phyloP scores from a whole-genome alignment of 2,329 filamentous ascomycete genomes.

The Colletotrichum abscissum region DNA sequence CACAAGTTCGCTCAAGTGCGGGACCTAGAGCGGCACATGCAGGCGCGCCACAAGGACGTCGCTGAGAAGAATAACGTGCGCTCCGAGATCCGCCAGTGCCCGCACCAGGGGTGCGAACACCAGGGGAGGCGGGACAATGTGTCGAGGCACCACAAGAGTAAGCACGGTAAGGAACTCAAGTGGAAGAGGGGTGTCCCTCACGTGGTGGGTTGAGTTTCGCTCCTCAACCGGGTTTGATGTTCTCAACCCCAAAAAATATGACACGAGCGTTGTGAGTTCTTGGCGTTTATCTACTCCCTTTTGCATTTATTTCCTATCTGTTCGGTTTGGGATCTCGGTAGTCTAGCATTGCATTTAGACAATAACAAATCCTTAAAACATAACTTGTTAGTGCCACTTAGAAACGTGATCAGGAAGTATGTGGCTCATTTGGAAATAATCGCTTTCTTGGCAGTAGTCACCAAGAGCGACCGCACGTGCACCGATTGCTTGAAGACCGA shows the following conservation, averaged over 20 bases:
- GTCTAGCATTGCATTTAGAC: constrained; percentile 24
- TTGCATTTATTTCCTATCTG: constrained; percentile 3
- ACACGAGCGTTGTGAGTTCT: constrained; percentile 24
- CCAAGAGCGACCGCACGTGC: background rate
- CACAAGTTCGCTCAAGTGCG: constrained; percentile 38
- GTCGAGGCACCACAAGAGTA: constrained; percentile 37
- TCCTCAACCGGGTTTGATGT: too few species aligned
- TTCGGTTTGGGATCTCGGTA: constrained; percentile 26
- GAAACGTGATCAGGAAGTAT: background rate
- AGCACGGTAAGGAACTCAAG: constrained; percentile 37
- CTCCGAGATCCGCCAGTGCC: constrained; percentile 36
- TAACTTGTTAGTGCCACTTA: too few species aligned
- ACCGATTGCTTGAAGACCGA: background rate
- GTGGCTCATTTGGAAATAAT: background rate
- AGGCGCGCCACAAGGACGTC: constrained; percentile 35
- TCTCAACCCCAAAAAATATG: background rate
- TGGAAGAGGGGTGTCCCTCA: constrained; percentile 36
- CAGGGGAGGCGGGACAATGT: constrained; percentile 36
- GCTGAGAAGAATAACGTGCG: constrained; percentile 32
- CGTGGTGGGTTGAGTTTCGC: constrained; percentile 26
- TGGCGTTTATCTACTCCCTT: constrained; percentile 14
- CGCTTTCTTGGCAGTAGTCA: background rate
- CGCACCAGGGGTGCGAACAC: constrained; percentile 35
- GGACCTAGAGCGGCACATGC: constrained; percentile 38
- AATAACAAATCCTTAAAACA: constrained; percentile 19